Evolutionary conservation across 495 filamentous ascomycete genomes (phyloP).

Genomic region (Bryoglossum gracile): DNA sequence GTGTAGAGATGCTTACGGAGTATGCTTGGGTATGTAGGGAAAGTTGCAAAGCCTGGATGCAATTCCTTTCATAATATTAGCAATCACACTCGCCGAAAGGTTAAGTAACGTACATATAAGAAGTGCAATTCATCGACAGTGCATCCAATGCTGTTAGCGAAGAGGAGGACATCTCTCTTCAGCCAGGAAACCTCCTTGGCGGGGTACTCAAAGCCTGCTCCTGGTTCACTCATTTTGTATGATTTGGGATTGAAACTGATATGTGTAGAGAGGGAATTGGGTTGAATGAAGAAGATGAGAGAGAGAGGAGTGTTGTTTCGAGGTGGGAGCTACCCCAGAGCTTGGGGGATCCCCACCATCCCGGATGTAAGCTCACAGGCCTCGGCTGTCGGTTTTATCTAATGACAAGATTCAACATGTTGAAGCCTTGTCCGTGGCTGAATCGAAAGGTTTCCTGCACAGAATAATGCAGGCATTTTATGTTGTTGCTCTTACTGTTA

Average conservation of each 20-base stretch:
- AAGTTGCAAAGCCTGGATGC: constrained; percentile 73
- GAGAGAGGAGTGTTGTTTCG: too few relatives aligned
- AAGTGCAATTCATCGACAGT: constrained; percentile 85
- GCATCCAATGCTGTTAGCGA: constrained; percentile 79
- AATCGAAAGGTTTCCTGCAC: too few relatives aligned
- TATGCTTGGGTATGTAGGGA: constrained; percentile 81
- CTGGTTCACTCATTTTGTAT: constrained; percentile 38
- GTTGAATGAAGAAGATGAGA: too few relatives aligned
- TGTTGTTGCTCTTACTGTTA: too few relatives aligned
- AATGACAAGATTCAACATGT: too few relatives aligned
- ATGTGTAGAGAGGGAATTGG: neutral
- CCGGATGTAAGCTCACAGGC: too few relatives aligned
- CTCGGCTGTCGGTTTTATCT: too few relatives aligned
- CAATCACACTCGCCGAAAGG: neutral
- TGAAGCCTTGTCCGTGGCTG: too few relatives aligned
- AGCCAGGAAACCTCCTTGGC: constrained; percentile 67
- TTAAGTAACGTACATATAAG: constrained; percentile 56
- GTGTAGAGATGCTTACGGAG: constrained; percentile 48
- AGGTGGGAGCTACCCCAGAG: too few relatives aligned
- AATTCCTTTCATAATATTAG: constrained; percentile 52
- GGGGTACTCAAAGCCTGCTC: constrained; percentile 74
- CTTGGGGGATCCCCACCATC: too few relatives aligned
- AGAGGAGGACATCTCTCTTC: constrained; percentile 79
- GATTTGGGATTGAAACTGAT: neutral
- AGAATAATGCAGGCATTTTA: too few relatives aligned